Evolutionary conservation across 179 eudicot genomes (phyloP), one percentile per base, ranked within the genome.

Genomic region (Corrigiola litoralis): DNA sequence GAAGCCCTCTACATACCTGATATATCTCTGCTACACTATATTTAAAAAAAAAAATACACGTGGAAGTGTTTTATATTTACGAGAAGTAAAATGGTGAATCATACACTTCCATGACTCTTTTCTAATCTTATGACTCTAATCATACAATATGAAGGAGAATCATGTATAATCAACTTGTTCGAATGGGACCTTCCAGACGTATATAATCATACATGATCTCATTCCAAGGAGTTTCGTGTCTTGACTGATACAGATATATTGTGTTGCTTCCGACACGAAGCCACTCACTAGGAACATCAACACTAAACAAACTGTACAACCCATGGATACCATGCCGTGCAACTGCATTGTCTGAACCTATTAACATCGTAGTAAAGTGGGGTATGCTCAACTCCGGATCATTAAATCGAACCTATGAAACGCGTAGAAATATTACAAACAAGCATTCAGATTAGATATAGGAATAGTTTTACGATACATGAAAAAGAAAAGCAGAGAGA

Each of bases 281-380:
- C 73, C 75, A 73, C 68, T 75, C 71, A 17, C 81, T 77, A 1
- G 71, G 54, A 46, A 86, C 72, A 45, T 76, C 65, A 8, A 86
- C 49, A 55, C 53, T 79, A 47, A 24, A 83, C 72, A 83, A 24
- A 60, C 81, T 41, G 46, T 85, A 83, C 47, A 83, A 17, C 25
- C 88, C 88, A 67, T 83, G 91, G 29, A 83, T 85, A 13, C 88
- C 91, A 54, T 85, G 91, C 58, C 91, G 75, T 4, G 91, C 91
- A 33, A 85, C 81, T 27, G 91, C 79, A 29, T 83, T 86, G 52
- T 86, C 91, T 49, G 72, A 59, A 16, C 91, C 91, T 54, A 86
- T 83, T 32, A 51, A 13, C 60, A 53, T 59, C 17, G 91, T 86
- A 27, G 77, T 79, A 32, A 81, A 86, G 47, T 75, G 79, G 11